These are phyloP conservation scores for Tylopilus cervinicoccineus DNA, from an alignment of 768 basidiomycete genomes.

Conservation along the genomic window DNA sequence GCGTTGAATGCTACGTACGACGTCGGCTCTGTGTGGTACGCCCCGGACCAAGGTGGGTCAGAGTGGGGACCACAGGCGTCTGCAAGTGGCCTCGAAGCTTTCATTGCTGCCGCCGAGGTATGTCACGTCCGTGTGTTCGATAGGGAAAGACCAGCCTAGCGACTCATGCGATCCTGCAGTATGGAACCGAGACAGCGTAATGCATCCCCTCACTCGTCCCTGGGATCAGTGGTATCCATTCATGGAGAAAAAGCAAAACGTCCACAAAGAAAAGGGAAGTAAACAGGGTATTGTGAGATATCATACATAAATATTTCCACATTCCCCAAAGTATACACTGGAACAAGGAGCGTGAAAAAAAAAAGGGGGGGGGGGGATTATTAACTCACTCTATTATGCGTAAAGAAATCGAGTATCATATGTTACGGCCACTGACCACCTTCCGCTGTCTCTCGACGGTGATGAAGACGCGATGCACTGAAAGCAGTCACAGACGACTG, in stretches of 20 bases:
- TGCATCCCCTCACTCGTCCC: not conserved
- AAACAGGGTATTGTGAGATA: conserved; percentile 27
- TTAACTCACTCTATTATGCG: conserved; percentile 15
- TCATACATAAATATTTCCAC: conserved; percentile 31
- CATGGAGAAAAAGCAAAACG: conserved; percentile 1
- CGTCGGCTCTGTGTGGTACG: conserved; percentile 38
- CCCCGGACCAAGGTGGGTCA: conserved; percentile 24
- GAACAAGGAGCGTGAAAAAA: not conserved
- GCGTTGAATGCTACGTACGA: conserved; percentile 38
- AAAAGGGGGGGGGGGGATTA: not conserved
- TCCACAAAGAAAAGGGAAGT: not conserved
- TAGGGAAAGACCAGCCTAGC: not conserved
- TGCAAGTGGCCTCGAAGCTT: conserved; percentile 28
- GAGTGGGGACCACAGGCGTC: conserved; percentile 28
- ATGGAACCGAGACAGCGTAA: not conserved
- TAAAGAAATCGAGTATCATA: conserved; percentile 16
- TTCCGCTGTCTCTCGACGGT: conserved; percentile 44
- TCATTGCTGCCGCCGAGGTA: conserved; percentile 28
- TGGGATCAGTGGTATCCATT: conserved; percentile 9
- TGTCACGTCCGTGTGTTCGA: not conserved
- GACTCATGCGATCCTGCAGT: conserved; percentile 7
- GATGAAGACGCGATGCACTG: conserved; percentile 33
- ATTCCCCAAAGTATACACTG: conserved; percentile 11
- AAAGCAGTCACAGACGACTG: conserved; percentile 27
- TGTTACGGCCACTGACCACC: conserved; percentile 24